Evolutionary conservation across 2,329 filamentous ascomycete genomes (phyloP).

Genomic region (Sphaerulina vaccinii): DNA sequence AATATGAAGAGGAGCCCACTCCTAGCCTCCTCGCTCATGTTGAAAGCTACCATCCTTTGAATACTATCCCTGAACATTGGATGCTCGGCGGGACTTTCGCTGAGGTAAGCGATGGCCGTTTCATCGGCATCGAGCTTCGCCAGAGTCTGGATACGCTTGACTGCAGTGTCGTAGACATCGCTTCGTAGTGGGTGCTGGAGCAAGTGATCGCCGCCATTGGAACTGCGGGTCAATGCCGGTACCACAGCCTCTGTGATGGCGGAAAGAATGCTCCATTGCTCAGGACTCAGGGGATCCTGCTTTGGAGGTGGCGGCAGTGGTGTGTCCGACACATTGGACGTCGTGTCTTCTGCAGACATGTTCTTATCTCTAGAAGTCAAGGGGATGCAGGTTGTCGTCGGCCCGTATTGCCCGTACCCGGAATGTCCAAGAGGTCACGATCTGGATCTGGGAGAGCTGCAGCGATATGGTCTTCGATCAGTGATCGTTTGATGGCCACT

Average conservation of each 20-base stretch:
- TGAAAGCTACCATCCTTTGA: conserved; percentile 48
- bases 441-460: not conserved
- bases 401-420: conserved; percentile 8
- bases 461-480: not conserved
- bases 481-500: not conserved
- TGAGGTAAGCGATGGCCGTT: conserved; percentile 32
- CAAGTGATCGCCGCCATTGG: conserved; percentile 25
- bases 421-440: not conserved
- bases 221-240: conserved; percentile 52
- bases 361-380: conserved; percentile 13
- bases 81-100: conserved; percentile 43
- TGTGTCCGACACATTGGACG: conserved; percentile 20
- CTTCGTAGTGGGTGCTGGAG: conserved; percentile 29
- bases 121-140: conserved; percentile 46
- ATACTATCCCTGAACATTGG: conserved; percentile 55
- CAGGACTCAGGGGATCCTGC: conserved; percentile 50
- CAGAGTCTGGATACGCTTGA: conserved; percentile 47
- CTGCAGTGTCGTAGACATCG: conserved; percentile 51
- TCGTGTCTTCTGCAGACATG: conserved; percentile 22
- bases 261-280: conserved; percentile 60
- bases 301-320: conserved; percentile 45
- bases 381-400: not conserved
- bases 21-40: conserved; percentile 50
- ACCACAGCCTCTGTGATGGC: conserved; percentile 59
- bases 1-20: conserved; percentile 54